Percentiles rank a stretch among this genome's conserved stretches.
Conservation (phyloP, 139 green algal genomes). For the Eudorina sp. region DNA sequence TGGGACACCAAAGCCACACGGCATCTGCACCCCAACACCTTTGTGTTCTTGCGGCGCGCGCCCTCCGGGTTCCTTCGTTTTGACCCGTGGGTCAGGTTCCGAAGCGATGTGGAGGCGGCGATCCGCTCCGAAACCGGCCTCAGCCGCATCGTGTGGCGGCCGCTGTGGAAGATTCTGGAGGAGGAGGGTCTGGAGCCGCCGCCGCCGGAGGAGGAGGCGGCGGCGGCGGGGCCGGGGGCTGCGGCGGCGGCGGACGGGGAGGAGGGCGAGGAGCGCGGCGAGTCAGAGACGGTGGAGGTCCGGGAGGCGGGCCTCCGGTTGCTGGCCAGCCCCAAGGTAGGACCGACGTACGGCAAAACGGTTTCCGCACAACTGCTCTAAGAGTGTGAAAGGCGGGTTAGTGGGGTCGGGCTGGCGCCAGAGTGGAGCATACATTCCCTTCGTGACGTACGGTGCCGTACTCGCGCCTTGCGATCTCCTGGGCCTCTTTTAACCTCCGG, state of each 20-base stretch:
- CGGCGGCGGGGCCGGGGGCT: neutral
- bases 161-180: conserved; percentile 67
- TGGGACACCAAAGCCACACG: too few relatives aligned
- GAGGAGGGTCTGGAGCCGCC: conserved; percentile 73
- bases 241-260: neutral
- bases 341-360: too few relatives aligned
- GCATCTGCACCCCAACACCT: too few relatives aligned
- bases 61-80: too few relatives aligned
- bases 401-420: too few relatives aligned
- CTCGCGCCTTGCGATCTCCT: too few relatives aligned
- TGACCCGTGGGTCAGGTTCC: conserved; percentile 25
- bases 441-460: too few relatives aligned
- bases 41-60: too few relatives aligned
- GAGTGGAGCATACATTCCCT: too few relatives aligned
- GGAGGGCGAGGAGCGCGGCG: conserved; percentile 14
- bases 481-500: too few relatives aligned
- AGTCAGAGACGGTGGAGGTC: conserved; percentile 57
- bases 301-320: conserved; percentile 70
- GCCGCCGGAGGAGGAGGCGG: neutral
- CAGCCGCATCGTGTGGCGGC: conserved; percentile 73
- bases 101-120: neutral
- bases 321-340: conserved; percentile 42
- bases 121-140: conserved; percentile 1
- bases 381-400: too few relatives aligned
- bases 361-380: too few relatives aligned